Percentiles rank a stretch among this genome's conserved stretches.
phyloP scores from a whole-genome alignment of 2,329 filamentous ascomycete species.

The Chrysosphaeria jannelii region DNA sequence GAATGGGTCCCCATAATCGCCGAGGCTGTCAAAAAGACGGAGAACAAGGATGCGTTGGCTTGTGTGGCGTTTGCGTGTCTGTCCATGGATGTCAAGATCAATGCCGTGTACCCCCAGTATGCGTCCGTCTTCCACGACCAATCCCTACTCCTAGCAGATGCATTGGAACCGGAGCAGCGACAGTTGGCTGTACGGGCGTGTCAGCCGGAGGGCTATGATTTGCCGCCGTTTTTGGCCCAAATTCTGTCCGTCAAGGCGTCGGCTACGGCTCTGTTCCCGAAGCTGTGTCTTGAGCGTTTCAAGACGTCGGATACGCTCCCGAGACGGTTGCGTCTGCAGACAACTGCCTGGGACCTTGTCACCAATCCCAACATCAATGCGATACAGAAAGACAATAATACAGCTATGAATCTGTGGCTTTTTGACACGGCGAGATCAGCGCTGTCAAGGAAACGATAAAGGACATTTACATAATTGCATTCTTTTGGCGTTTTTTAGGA shows the following conservation, averaged over 20 bases:
- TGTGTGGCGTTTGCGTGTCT: slow-evolving; percentile 5
- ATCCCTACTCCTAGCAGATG: too few species aligned
- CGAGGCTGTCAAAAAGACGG: too few species aligned
- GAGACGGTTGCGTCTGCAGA: slow-evolving; percentile 4
- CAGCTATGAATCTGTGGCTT: slow-evolving; percentile 6
- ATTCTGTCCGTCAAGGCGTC: slow-evolving; percentile 19
- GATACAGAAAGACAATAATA: slow-evolving; percentile 6
- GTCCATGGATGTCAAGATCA: slow-evolving; percentile 2
- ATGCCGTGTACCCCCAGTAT: slow-evolving; percentile 1
- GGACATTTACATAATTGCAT: neutral
- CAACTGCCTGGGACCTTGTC: slow-evolving; percentile 5
- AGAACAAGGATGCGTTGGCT: slow-evolving; percentile 3
- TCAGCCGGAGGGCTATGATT: slow-evolving; percentile 11
- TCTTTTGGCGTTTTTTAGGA: neutral
- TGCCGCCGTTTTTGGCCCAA: slow-evolving; percentile 16
- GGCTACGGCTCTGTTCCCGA: slow-evolving; percentile 18
- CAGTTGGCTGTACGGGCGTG: too few species aligned
- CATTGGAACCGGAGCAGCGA: neutral
- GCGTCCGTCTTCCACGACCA: too few species aligned
- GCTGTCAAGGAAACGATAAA: neutral
- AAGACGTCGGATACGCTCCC: slow-evolving; percentile 1
- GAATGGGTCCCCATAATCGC: too few species aligned
- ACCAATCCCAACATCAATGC: slow-evolving; percentile 5
- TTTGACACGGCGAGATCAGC: slow-evolving; percentile 4
- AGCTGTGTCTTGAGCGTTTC: slow-evolving; percentile 12